Conservation (phyloP, 73 alveolate genomes). For the Paramecium pentaurelia region DNA sequence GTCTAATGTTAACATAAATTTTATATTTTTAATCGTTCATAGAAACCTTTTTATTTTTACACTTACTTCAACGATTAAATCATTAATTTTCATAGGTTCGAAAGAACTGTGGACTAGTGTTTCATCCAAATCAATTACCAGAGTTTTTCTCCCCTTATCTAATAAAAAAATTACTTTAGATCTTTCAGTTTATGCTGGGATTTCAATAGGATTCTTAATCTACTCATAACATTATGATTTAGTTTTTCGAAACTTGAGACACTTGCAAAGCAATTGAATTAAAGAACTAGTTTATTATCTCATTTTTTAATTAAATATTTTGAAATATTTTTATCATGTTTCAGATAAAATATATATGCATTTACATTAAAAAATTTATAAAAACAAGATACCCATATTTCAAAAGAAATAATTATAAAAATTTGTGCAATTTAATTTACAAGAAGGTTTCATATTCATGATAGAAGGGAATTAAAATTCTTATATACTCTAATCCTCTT, state of each 20-base stretch:
- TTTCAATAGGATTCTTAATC: not conserved
- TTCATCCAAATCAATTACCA: constrained; percentile 69
- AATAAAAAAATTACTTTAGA: not conserved
- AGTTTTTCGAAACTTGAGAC: not conserved
- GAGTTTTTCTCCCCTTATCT: constrained; percentile 65
- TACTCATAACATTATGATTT: not conserved
- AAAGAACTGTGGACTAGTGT: constrained; percentile 71
- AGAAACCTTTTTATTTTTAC: not conserved
- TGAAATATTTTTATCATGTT: not conserved
- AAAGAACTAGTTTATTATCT: not conserved
- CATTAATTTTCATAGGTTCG: constrained; percentile 32
- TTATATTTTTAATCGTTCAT: constrained; percentile 4
- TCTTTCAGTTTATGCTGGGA: not conserved
- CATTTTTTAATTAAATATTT: not conserved
- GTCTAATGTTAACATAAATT: constrained; percentile 57
- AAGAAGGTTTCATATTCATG: too few relatives aligned
- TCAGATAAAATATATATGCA: not conserved
- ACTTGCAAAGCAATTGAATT: not conserved
- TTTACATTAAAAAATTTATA: too few relatives aligned
- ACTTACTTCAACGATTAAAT: constrained; percentile 54
- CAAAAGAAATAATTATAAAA: too few relatives aligned
- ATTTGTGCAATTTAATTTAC: too few relatives aligned
- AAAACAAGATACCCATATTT: too few relatives aligned
- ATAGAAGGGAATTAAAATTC: too few relatives aligned
- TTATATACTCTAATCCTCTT: too few relatives aligned